These are phyloP conservation scores for Talaromyces albobiverticillius DNA, from an alignment of 2,329 filamentous ascomycete genomes.

Conservation along the genomic window DNA sequence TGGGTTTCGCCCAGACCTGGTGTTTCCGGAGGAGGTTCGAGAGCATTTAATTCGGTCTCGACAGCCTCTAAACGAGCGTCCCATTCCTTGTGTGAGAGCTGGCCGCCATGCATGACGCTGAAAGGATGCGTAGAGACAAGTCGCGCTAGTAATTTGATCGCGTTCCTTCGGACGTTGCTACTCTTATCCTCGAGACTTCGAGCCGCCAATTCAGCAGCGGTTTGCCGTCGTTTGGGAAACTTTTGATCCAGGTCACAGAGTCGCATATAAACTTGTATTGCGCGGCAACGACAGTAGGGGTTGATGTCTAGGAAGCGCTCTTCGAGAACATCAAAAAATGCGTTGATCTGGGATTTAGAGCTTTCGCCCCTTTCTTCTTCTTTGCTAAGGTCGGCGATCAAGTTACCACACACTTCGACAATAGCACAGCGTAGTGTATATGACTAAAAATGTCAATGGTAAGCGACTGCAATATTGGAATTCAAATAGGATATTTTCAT, in stretches of 20 bases:
- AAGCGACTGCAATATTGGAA: neutral
- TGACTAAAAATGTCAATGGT: constrained; percentile 52
- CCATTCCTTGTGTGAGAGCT: constrained; percentile 84
- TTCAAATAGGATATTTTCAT: constrained; percentile 16
- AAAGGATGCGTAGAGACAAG: constrained; percentile 95
- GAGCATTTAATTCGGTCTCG: constrained; percentile 73
- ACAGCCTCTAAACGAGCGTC: constrained; percentile 75
- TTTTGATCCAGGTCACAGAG: constrained; percentile 95
- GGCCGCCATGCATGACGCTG: constrained; percentile 82
- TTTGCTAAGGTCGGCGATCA: constrained; percentile 85
- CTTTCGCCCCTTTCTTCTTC: constrained; percentile 90
- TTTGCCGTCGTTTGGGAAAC: constrained; percentile 87
- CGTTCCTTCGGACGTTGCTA: constrained; percentile 92
- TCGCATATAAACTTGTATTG: constrained; percentile 89
- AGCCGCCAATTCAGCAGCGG: constrained; percentile 79
- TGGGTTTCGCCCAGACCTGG: constrained; percentile 71
- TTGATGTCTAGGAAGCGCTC: constrained; percentile 96
- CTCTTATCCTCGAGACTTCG: constrained; percentile 95
- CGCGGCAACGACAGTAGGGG: constrained; percentile 87
- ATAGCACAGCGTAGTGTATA: constrained; percentile 91
- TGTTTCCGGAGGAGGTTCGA: constrained; percentile 73
- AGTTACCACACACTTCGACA: constrained; percentile 95
- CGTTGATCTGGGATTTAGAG: constrained; percentile 90
- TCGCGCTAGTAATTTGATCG: constrained; percentile 84
- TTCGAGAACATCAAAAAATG: constrained; percentile 94